A percentile compares a stretch with the other conserved stretches of the same genome.
Conservation (phyloP, 306 rosid species). For the Casuarina cunninghamiana region DNA sequence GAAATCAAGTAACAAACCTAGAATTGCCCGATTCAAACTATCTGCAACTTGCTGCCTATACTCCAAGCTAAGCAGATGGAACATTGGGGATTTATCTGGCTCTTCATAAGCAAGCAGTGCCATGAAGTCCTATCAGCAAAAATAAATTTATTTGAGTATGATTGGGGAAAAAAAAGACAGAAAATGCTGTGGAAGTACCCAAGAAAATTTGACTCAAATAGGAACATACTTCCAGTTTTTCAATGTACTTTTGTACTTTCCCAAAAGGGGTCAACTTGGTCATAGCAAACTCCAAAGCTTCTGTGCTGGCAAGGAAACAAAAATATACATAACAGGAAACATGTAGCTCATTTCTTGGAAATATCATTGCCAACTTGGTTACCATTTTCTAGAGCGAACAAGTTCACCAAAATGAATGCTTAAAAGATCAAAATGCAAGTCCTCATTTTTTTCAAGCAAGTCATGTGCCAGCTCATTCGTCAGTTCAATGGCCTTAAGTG, state of each 20-base stretch:
- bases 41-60: slow-evolving; percentile 76
- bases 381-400: slow-evolving; percentile 77
- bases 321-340: slow-evolving; percentile 24
- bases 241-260: slow-evolving; percentile 55
- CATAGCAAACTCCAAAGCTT: slow-evolving; percentile 92
- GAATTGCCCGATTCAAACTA: slow-evolving; percentile 70
- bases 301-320: slow-evolving; percentile 83
- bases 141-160: slow-evolving; percentile 9
- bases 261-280: slow-evolving; percentile 69
- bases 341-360: slow-evolving; percentile 10
- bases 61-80: slow-evolving; percentile 81
- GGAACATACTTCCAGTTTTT: slow-evolving; percentile 64
- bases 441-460: slow-evolving; percentile 70
- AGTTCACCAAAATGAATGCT: slow-evolving; percentile 94
- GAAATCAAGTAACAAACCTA: slow-evolving; percentile 59
- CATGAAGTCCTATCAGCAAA: slow-evolving; percentile 62
- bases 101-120: slow-evolving; percentile 91
- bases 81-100: slow-evolving; percentile 89
- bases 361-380: slow-evolving; percentile 34
- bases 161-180: not conserved
- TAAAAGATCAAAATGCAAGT: slow-evolving; percentile 82
- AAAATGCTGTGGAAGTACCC: not conserved
- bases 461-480: slow-evolving; percentile 66
- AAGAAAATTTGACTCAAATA: not conserved
- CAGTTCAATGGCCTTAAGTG: slow-evolving; percentile 80